These are phyloP conservation scores for Saccharomyces pastorianus DNA, from an alignment of 1,139 yeast genomes.

Conservation along the genomic window DNA sequence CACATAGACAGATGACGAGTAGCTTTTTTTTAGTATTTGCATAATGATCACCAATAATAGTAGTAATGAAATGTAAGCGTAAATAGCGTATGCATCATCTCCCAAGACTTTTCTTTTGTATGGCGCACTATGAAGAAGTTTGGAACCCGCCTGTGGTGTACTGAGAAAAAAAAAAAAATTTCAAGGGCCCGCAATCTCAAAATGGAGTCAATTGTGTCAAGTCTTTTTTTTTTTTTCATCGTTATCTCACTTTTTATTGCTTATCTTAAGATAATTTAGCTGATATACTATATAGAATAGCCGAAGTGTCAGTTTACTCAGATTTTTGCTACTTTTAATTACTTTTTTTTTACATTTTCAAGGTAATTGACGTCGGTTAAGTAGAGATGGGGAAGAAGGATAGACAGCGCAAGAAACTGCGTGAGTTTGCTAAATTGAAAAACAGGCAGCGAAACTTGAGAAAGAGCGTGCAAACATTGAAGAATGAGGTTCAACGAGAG, in stretches of 20 bases:
- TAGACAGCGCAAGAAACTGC: slow-evolving; percentile 14
- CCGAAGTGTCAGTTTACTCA: background rate
- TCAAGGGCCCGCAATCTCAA: background rate
- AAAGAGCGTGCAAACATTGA: background rate
- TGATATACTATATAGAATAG: background rate
- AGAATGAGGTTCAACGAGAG: background rate
- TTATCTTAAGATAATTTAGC: background rate
- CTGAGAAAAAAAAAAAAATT: background rate
- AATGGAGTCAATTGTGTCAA: slow-evolving; percentile 1
- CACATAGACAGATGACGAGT: background rate
- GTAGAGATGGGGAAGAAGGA: slow-evolving; percentile 12
- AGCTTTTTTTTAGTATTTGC: background rate
- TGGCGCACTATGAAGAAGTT: background rate
- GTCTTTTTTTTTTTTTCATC: background rate
- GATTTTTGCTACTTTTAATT: background rate
- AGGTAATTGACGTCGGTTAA: background rate
- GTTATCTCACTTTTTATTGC: background rate
- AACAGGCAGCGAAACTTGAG: slow-evolving; percentile 1
- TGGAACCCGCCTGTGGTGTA: background rate
- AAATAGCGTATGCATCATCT: background rate
- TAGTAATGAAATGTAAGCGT: background rate
- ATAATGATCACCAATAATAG: background rate
- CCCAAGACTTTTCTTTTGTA: background rate
- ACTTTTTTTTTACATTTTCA: background rate
- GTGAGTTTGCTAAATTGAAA: slow-evolving; percentile 11